Evolutionary conservation across 1,284 basidiomycete species (phyloP).

Genomic region (Fomitopsis schrenkii): DNA sequence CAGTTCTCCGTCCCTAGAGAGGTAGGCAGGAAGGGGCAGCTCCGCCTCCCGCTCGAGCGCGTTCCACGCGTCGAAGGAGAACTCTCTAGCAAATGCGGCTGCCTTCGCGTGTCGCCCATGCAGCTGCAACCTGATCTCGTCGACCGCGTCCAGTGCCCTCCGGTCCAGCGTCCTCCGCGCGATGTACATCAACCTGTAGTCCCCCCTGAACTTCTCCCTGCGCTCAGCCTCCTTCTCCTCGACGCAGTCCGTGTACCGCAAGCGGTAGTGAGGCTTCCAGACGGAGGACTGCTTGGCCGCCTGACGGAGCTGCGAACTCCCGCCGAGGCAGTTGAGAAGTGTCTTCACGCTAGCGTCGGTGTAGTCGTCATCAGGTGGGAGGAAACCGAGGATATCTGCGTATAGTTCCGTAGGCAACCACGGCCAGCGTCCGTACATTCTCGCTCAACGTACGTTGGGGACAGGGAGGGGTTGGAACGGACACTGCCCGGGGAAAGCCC

Average conservation of each 20-base stretch:
- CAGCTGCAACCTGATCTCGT: constrained; percentile 32
- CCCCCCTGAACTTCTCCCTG: constrained; percentile 21
- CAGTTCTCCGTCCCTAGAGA: constrained; percentile 15
- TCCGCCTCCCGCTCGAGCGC: constrained; percentile 37
- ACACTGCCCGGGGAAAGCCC: not conserved
- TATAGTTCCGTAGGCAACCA: constrained; percentile 24
- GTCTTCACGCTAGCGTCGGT: constrained; percentile 20
- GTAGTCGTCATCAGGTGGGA: constrained; percentile 25
- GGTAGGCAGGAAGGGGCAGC: constrained; percentile 31
- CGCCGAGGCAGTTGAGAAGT: constrained; percentile 25
- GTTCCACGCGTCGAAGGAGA: constrained; percentile 52
- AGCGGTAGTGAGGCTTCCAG: constrained; percentile 49
- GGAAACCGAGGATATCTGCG: constrained; percentile 23
- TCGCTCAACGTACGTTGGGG: not conserved
- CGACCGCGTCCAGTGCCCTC: constrained; percentile 36
- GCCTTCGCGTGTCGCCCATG: constrained; percentile 34
- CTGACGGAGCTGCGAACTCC: constrained; percentile 24
- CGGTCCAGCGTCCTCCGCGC: constrained; percentile 41
- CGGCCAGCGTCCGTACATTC: not conserved
- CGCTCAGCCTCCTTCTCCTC: constrained; percentile 33
- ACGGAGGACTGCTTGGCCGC: constrained; percentile 28
- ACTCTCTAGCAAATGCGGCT: constrained; percentile 27
- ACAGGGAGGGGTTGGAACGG: not conserved
- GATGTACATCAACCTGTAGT: constrained; percentile 45
- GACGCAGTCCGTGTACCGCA: constrained; percentile 41